Base-by-base conservation (phyloP, 1,284 basidiomycete species). In the Anthracocystis walkeri region DNA sequence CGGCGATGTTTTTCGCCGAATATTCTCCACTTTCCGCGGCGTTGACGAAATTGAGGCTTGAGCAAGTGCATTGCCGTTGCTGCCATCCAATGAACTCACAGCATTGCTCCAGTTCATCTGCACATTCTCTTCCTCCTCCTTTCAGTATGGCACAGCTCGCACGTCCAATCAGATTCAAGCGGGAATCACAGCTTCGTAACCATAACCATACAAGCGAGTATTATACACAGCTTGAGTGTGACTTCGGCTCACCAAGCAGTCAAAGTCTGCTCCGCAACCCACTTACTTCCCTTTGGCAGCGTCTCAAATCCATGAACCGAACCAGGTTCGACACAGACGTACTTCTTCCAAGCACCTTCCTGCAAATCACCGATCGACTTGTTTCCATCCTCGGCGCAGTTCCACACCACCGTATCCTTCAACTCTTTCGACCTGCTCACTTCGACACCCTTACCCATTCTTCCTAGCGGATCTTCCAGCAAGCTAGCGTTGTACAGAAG, bases 321-420 rank as follows among this genome's bases (percentile, higher is more conserved):
- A 18, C 86, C 86, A 2, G 85, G 85, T 68, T 86, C 85, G 46
- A 86, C 78, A 61, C 86, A 87, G 38, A 86, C 75, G 58, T 84
- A 87, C 51, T 75, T 73, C 33, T 79, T 79, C 75, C 77, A 82
- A 1, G 85, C 86, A 2, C 77, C 76, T 14, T 78, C 60, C 51
- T 87, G 81, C 75, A 87, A 78, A 68, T 87, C 86, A 12, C 56
- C 76, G 52, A 87, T 86, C 12, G 59, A 65, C 16, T 74, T 74
- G 41, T 69, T 80, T 27, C 83, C 86, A 31, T 77, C 79, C 48
- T 82, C 73, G 42, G 80, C 82, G 11, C 85, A 86, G 68, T 87
- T 87, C 86, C 86, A 87, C 10, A 86, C 54, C 23, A 81, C 80
- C 14, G 67, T 77, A n/a, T 82, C 62, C 29, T 74, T 73, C 18